Percentiles rank a stretch among this genome's conserved stretches.
These are phyloP conservation scores for Endocalyx cinctus DNA, from an alignment of 2,329 filamentous ascomycete species.

Conservation along the genomic window DNA sequence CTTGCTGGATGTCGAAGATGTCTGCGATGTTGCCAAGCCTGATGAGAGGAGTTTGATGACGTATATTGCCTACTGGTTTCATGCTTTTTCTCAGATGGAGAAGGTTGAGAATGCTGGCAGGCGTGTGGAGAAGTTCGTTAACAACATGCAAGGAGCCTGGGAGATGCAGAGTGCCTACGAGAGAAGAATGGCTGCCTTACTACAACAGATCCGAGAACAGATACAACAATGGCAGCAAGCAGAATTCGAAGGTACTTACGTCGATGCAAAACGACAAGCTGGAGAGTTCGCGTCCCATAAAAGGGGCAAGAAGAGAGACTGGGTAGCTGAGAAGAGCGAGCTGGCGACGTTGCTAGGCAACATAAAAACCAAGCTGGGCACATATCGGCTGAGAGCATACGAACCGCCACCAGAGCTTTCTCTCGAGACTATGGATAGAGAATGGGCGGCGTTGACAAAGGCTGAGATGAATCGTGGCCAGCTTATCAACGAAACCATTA, in stretches of 20 bases:
- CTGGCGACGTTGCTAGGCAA: conserved; percentile 89
- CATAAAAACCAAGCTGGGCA: conserved; percentile 97
- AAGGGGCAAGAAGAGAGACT: conserved; percentile 81
- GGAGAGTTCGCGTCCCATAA: conserved; percentile 84
- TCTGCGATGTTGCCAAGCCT: conserved; percentile 92
- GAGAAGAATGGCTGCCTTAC: conserved; percentile 77
- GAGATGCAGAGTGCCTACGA: conserved; percentile 99
- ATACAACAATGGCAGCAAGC: conserved; percentile 72
- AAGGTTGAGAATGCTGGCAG: conserved; percentile 95
- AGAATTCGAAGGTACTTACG: conserved; percentile 85
- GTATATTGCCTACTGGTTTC: conserved; percentile 99
- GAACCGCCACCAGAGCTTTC: conserved; percentile 82
- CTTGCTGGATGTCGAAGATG: conserved; percentile 93
- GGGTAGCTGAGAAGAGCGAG: conserved; percentile 98
- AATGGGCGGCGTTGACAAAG: conserved; percentile 76
- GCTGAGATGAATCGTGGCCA: conserved; percentile 86
- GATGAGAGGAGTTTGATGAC: conserved; percentile 98
- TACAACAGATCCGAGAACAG: conserved; percentile 70
- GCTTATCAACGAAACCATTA: conserved; percentile 94
- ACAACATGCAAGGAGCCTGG: conserved; percentile 98
- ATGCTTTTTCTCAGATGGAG: conserved; percentile 98
- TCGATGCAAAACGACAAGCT: conserved; percentile 85
- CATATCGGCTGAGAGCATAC: conserved; percentile 86
- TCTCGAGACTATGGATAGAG: conserved; percentile 73
- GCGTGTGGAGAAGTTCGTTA: conserved; percentile 96